phyloP scores from a whole-genome alignment of 345 rosid species.

The Turritis glabra region DNA sequence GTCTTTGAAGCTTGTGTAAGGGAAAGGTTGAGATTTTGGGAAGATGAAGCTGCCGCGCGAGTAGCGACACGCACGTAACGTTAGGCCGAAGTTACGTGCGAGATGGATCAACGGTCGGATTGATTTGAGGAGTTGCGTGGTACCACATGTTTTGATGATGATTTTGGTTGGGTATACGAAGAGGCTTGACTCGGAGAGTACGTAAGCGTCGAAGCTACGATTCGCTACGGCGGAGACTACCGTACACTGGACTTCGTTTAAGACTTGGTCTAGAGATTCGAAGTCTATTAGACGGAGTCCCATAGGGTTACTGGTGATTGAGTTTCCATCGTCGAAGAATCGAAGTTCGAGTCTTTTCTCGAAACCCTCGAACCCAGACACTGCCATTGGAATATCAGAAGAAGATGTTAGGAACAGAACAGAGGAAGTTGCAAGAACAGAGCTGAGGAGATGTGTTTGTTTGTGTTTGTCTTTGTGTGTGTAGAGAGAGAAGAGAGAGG shows the following conservation, averaged over 20 bases:
- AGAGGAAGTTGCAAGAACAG: constrained; percentile 23
- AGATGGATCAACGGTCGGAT: constrained; percentile 71
- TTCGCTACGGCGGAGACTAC: constrained; percentile 93
- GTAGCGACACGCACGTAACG: constrained; percentile 61
- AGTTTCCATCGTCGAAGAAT: constrained; percentile 56
- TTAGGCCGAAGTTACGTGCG: constrained; percentile 64
- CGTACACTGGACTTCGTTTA: constrained; percentile 86
- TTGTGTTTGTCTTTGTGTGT: constrained; percentile 21
- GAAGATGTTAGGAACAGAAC: constrained; percentile 3
- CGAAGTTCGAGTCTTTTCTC: constrained; percentile 96
- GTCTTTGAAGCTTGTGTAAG: constrained; percentile 80
- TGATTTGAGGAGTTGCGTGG: constrained; percentile 92
- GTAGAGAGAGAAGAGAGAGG: constrained; percentile 40
- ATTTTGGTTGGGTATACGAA: constrained; percentile 93
- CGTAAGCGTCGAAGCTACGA: constrained; percentile 82
- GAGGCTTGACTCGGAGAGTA: constrained; percentile 92
- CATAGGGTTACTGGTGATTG: constrained; percentile 31
- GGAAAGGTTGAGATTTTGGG: constrained; percentile 84
- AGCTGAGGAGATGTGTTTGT: constrained; percentile 9
- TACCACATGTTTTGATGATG: constrained; percentile 98
- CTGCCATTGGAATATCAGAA: constrained; percentile 58
- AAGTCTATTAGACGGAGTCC: constrained; percentile 82
- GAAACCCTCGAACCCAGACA: constrained; percentile 97
- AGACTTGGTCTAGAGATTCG: constrained; percentile 60
- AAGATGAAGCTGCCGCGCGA: constrained; percentile 93